Percentiles rank a stretch among this genome's conserved stretches.
Evolutionary conservation across 1,284 basidiomycete species (phyloP).

Genomic region (Heterobasidion parviporum): DNA sequence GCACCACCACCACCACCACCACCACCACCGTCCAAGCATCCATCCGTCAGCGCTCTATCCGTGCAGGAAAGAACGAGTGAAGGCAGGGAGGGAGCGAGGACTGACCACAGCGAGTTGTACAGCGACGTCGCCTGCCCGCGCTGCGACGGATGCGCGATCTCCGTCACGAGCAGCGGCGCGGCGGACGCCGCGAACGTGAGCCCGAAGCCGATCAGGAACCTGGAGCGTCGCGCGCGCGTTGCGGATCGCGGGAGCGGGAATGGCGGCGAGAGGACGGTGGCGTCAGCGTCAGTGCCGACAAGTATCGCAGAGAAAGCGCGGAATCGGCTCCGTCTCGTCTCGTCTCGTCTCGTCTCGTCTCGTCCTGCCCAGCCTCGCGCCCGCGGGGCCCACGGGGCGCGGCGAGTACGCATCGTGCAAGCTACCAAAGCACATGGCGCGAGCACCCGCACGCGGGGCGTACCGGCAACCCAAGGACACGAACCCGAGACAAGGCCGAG

Average conservation of each 20-base stretch:
- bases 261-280: no score
- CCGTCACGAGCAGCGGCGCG: slow-evolving; percentile 47
- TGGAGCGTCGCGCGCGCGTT: slow-evolving; percentile 8
- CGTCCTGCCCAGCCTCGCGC: no score
- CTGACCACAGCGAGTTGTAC: slow-evolving; percentile 49
- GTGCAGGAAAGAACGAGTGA: background rate
- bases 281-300: no score
- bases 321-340: no score
- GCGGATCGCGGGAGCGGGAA: no score
- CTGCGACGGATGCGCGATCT: slow-evolving; percentile 47
- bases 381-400: no score
- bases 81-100: slow-evolving; percentile 1
- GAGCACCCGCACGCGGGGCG: background rate
- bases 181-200: slow-evolving; percentile 40
- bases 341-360: no score
- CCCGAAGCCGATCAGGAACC: slow-evolving; percentile 48
- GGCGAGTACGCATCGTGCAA: no score
- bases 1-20: background rate
- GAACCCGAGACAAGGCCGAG: background rate
- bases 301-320: no score
- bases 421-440: no score
- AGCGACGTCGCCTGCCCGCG: slow-evolving; percentile 43
- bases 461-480: background rate
- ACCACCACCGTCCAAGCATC: no score
- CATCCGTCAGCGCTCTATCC: no score